Evolutionary conservation across 2,329 filamentous ascomycete species (phyloP), one percentile per base, ranked within the genome.

Genomic region (Fusarium torulosum): DNA sequence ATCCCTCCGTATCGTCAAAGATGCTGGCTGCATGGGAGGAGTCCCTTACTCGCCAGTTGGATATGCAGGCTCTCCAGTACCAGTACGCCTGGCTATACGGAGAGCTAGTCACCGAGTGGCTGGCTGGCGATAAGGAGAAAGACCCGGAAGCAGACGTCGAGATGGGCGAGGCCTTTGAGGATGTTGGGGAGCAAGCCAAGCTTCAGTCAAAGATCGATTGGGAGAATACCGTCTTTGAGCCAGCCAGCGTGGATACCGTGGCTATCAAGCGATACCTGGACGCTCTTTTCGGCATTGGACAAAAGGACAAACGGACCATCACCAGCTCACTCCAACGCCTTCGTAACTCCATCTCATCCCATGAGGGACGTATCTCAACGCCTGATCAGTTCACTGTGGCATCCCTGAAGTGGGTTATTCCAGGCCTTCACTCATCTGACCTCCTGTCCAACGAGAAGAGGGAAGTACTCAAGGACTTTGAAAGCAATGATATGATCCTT

Each of bases 101-200:
- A 4, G 75, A 81, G 46, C 76, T 84, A 6, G 81, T 83, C n/a
- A 83, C 78, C 1, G 82, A 84, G 62, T 84, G 81, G 82, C 74
- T 84, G 2, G 78, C 77, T 1, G 69, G 73, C 1, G 75, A 75
- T 3, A 60, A 75, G 9, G 35, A 59, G 1, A 57, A 71, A 7
- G 47, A 45, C 4, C n/a, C 49, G 8, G 21, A 66, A 50, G 52
- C 40, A 6, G 59, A 73, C 20, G 65, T 74, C 33, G 70, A 76
- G 7, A 77, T 77, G 71, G 64, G 71, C 2, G 79, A 79, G 15
- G 74, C 72, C 0, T 83, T 83, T 46, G 82, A 83, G 37, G 73
- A 78, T 10, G 67, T 84, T 13, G 79, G 78, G 1, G 76, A 78
- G 20, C 75, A 78, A 4, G 78, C 78, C 47, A 83, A 80, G 71